phyloP scores from a whole-genome alignment of 805 yeast genomes.

The Teunomyces atbi region DNA sequence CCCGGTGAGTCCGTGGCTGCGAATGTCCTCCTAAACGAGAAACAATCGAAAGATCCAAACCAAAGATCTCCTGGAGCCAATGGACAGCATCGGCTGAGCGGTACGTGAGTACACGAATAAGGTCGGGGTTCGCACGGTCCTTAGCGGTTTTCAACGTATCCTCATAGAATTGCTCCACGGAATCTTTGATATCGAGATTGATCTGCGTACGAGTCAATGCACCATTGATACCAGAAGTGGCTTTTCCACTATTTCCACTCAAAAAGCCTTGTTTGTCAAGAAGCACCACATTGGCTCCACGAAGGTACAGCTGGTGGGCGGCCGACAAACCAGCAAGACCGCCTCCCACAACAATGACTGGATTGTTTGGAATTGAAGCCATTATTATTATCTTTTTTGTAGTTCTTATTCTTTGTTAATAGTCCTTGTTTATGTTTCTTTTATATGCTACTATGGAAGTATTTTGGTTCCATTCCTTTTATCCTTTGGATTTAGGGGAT shows the following conservation, averaged over 20 bases:
- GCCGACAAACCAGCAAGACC: slow-evolving; percentile 66
- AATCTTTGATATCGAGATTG: slow-evolving; percentile 48
- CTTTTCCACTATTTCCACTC: slow-evolving; percentile 67
- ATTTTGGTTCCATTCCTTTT: not conserved
- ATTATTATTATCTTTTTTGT: not conserved
- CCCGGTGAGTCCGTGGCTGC: slow-evolving; percentile 77
- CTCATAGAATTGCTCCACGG: slow-evolving; percentile 54
- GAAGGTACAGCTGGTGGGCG: slow-evolving; percentile 53
- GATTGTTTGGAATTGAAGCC: slow-evolving; percentile 24
- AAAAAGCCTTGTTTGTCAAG: slow-evolving; percentile 60
- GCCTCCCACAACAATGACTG: slow-evolving; percentile 59
- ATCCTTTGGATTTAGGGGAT: not conserved
- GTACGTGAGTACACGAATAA: slow-evolving; percentile 58
- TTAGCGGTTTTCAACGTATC: slow-evolving; percentile 72
- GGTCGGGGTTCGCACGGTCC: slow-evolving; percentile 52
- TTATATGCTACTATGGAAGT: not conserved
- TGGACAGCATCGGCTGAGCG: slow-evolving; percentile 67
- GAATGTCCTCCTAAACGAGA: slow-evolving; percentile 85
- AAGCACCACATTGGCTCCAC: slow-evolving; percentile 53
- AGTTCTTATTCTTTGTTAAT: not conserved
- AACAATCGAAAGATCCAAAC: slow-evolving; percentile 62
- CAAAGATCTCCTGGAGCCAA: slow-evolving; percentile 68
- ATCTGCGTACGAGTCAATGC: slow-evolving; percentile 64
- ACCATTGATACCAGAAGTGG: slow-evolving; percentile 73
- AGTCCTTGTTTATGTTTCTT: not conserved